phyloP scores from a whole-genome alignment of 2,329 filamentous ascomycete species.

The Trichoderma sp. region DNA sequence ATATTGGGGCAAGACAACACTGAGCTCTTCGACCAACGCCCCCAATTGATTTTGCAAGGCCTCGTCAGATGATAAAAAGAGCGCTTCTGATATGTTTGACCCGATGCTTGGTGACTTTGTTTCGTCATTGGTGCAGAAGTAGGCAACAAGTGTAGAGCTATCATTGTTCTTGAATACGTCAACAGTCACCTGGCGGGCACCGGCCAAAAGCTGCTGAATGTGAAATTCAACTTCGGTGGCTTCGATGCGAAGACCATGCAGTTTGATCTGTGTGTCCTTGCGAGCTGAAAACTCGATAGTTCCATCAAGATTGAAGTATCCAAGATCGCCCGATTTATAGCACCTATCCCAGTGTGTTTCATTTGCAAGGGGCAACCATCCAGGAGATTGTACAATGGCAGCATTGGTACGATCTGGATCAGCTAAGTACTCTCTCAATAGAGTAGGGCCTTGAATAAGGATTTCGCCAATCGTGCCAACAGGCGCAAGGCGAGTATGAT shows the following conservation, averaged over 20 bases:
- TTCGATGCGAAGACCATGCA: constrained; percentile 57
- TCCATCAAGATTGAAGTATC: constrained; percentile 42
- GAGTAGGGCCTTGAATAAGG: constrained; percentile 45
- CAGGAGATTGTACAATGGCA: constrained; percentile 40
- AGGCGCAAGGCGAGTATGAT: constrained; percentile 29
- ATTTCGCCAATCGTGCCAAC: constrained; percentile 36
- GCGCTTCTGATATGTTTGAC: not conserved
- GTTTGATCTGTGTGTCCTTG: constrained; percentile 59
- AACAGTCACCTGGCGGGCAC: constrained; percentile 13
- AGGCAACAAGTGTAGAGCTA: constrained; percentile 5
- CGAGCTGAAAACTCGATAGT: constrained; percentile 48
- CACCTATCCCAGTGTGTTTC: constrained; percentile 27
- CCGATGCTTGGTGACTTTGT: not conserved
- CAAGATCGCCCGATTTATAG: constrained; percentile 52
- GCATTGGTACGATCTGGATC: constrained; percentile 43
- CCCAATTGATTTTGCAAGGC: constrained; percentile 23
- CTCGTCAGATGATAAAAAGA: constrained; percentile 22
- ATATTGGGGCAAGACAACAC: constrained; percentile 22
- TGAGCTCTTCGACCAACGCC: not conserved
- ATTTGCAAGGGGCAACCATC: not conserved
- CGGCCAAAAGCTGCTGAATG: constrained; percentile 3
- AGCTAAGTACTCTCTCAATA: constrained; percentile 53
- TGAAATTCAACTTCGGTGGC: constrained; percentile 34
- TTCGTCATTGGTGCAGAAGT: constrained; percentile 1
- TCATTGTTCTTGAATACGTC: not conserved